Percentiles rank a stretch among this genome's conserved stretches.
These are phyloP conservation scores for Jatropha curcas DNA, from an alignment of 345 rosid genomes.

Conservation along the genomic window DNA sequence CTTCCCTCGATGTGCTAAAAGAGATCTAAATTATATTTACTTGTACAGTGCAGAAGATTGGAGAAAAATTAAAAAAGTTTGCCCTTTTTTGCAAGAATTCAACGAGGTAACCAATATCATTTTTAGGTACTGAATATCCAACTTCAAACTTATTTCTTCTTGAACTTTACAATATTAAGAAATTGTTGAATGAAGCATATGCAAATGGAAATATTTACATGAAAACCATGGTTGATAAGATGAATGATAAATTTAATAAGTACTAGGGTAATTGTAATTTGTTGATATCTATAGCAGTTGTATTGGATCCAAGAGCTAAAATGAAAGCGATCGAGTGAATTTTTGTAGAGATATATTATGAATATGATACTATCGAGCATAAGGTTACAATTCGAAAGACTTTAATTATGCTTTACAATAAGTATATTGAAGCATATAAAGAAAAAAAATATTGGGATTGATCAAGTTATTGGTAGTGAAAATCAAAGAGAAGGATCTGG, in stretches of 20 bases:
- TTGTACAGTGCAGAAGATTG: no score
- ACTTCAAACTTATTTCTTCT: neutral
- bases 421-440: neutral
- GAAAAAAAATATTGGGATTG: neutral
- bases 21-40: no score
- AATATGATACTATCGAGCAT: neutral
- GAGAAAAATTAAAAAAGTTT: no score
- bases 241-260: neutral
- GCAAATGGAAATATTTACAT: neutral
- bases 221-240: neutral
- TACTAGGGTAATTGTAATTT: neutral
- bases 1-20: no score
- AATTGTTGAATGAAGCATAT: neutral
- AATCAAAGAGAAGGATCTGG: neutral
- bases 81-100: no score
- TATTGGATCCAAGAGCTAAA: neutral
- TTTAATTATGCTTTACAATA: neutral
- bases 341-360: neutral
- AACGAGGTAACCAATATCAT: no score
- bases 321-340: neutral
- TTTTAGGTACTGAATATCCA: no score
- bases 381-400: neutral
- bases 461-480: neutral
- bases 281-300: neutral
- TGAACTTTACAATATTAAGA: neutral